Base-by-base conservation (phyloP, 2,329 filamentous ascomycete species). In the Aspergillus calidoustus region DNA sequence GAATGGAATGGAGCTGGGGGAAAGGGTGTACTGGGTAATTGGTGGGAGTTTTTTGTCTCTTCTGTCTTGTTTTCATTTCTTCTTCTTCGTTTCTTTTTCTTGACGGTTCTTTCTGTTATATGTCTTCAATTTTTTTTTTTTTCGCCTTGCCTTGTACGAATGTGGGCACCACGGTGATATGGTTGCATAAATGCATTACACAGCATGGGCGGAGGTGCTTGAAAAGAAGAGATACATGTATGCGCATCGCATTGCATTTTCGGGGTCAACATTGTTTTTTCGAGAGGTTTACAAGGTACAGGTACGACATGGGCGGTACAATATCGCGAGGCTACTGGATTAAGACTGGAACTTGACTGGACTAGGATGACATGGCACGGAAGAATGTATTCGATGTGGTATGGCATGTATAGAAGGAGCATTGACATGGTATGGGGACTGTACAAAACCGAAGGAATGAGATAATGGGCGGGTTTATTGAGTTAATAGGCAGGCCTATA, bases 201-300 rank as follows among this genome's bases (percentile, higher is more conserved):
- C 25, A 3, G 30, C 54, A 49, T 56, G 25, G 19, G 19, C 19
- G 19, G 25, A 4, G 25, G 25, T 7, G 25, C 25, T 28, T 28
- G 25, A 28, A 28, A 28, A 28, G 25, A 28, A 7, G 25, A 28
- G 25, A 28, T 7, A 28, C 25, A 28, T 28, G 25, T 28, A 4
- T 28, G 25, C 47, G 41, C 53, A 55, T 47, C 34, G 41, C 41
- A 47, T 55, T 47, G 44, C 31, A 50, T 43, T 43, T 25, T 30
- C 31, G 31, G 38, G 19, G 49, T 31, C 34, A 22, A 8, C 17
- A 19, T 19, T 52, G 25, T 13, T 38, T 9, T n/a, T 38, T 52
- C 22, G 28, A n/a, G 25, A 7, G 19, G 5, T 19, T 41, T 38
- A 6, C 4, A 4, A 13, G 13, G 9, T 5, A 41, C 9, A 3